Evolutionary conservation across 176 grass and related monocot genomes (phyloP), one percentile per base, ranked within the genome.

Genomic region (Hyparrhenia diplandra): DNA sequence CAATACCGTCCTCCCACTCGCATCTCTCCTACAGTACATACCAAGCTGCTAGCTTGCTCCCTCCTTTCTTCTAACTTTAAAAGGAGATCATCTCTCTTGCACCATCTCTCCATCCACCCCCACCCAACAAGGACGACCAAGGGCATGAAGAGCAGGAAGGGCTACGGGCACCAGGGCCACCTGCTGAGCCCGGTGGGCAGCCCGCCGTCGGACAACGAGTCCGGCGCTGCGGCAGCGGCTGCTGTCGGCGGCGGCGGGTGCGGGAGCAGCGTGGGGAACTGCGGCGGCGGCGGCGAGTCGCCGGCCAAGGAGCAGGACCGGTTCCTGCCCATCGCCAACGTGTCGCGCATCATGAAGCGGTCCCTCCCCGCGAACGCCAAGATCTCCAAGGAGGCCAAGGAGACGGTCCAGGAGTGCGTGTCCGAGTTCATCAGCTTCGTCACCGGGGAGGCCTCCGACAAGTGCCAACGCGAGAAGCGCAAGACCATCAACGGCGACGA

Each of bases 401-500:
- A 97, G 85, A 97, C 94, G 58, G 92, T 97, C 79, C 91, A 97
- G 89, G 94, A 97, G 89, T 97, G 94, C 85, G 94, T 97, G 29
- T 97, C 94, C 9, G 94, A 94, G 87, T 97, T 97, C 82, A 97
- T 97, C 87, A 90, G 87, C 87, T 97, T 97, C 75, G 89, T 97
- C 61, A 97, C 94, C 13, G 94, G 94, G 1, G 94, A 97, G 85
- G 94, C 94, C 82, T 97, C 94, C 67, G 94, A 97, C 71, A 97
- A 97, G 87, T 97, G 94, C 86, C 94, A 97, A 87, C 85, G 89
- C 12, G 94, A 97, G 94, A 97, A 97, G 91, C 81, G 87, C 73
- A 97, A 97, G 94, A 97, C 94, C 75, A 89, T 97, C 82, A 97
- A 97, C 90, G 94, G 94, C 42, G 94, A 97, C 73, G 94, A 97